These are phyloP conservation scores for Clitopilus hobsonii DNA, from an alignment of 768 basidiomycete species.

Conservation along the genomic window DNA sequence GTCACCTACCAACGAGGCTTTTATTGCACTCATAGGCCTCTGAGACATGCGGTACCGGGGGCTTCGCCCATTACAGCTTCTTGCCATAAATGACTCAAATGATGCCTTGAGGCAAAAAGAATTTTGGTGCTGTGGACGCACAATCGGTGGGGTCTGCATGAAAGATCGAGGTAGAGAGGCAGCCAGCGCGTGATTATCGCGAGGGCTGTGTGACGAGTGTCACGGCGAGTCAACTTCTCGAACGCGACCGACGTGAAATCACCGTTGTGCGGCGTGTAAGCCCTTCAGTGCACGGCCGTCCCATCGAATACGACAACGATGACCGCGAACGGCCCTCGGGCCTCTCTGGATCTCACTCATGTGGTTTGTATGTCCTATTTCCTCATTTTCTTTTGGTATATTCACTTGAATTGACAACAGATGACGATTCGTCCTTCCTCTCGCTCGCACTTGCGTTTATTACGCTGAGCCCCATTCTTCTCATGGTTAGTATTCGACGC, in stretches of 20 bases:
- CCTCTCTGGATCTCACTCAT: constrained; percentile 63
- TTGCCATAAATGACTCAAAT: not conserved
- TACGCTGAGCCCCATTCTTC: constrained; percentile 64
- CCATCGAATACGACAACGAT: not conserved
- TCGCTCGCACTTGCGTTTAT: constrained; percentile 58
- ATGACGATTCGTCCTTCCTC: constrained; percentile 55
- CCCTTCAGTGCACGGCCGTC: no score
- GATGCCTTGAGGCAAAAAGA: not conserved
- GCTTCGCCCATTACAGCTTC: not conserved
- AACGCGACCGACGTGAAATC: not conserved
- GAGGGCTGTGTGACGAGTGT: not conserved
- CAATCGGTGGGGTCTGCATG: no score
- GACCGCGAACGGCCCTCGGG: constrained; percentile 23
- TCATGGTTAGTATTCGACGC: constrained; percentile 48
- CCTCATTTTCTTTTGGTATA: not conserved
- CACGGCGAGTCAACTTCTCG: not conserved
- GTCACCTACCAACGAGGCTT: no score
- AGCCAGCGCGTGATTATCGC: not conserved
- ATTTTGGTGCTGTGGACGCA: not conserved
- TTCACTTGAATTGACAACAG: constrained; percentile 24
- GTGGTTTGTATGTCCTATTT: constrained; percentile 49
- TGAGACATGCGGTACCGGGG: not conserved
- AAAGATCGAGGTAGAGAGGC: no score
- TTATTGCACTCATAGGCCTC: no score
- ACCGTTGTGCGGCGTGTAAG: not conserved